phyloP scores from a whole-genome alignment of 1,139 yeast species.

The Debaryomyces udenii region DNA sequence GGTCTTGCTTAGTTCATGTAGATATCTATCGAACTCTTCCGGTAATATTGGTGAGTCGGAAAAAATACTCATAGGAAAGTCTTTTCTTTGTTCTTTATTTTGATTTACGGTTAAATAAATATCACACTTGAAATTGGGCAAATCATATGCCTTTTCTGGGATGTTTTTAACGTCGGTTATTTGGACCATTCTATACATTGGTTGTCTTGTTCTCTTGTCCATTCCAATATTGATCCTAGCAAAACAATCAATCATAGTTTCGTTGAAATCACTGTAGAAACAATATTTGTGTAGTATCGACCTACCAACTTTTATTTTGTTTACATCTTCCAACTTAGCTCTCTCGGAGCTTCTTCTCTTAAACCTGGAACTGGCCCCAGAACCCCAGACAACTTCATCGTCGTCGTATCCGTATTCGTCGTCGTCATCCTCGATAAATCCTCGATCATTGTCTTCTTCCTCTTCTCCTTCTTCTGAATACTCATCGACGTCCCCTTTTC shows the following conservation, averaged over 20 bases:
- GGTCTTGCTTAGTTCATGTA: constrained; percentile 60
- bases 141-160: constrained; percentile 59
- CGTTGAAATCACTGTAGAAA: constrained; percentile 80
- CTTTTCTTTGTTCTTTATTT: constrained; percentile 66
- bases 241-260: constrained; percentile 69
- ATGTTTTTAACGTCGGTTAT: constrained; percentile 61
- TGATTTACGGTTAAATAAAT: constrained; percentile 67
- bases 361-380: constrained; percentile 29
- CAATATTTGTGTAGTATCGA: constrained; percentile 72
- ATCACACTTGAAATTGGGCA: constrained; percentile 59
- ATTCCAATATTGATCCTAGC: constrained; percentile 82
- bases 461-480: constrained; percentile 42
- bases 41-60: constrained; percentile 72
- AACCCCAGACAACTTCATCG: constrained; percentile 57
- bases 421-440: constrained; percentile 39
- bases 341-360: constrained; percentile 33
- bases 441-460: constrained; percentile 45
- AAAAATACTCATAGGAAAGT: constrained; percentile 74
- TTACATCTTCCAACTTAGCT: constrained; percentile 61
- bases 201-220: constrained; percentile 60
- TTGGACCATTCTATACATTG: constrained; percentile 84
- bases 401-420: constrained; percentile 44
- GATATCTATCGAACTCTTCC: constrained; percentile 76
- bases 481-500: constrained; percentile 34
- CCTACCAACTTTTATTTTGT: constrained; percentile 76